Conservation (phyloP, 441 rosid genomes). For the Euphorbia corollata region DNA sequence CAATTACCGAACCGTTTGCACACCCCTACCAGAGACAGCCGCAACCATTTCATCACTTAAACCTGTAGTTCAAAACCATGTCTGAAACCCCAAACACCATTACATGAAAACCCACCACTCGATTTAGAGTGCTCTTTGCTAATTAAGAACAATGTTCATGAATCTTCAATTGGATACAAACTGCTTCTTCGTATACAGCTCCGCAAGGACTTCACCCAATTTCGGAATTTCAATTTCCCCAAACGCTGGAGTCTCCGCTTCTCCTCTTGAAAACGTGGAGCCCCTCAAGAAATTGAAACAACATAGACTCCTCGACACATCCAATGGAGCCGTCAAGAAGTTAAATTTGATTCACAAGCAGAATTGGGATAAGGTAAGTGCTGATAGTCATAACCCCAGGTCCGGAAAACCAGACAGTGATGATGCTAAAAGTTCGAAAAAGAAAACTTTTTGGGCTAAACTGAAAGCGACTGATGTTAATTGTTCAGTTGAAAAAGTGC, state of each 20-base stretch:
- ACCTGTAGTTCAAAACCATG: neutral
- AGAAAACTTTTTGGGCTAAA: slow-evolving; percentile 15
- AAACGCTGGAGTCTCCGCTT: slow-evolving; percentile 24
- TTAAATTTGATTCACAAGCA: slow-evolving; percentile 23
- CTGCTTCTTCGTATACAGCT: slow-evolving; percentile 38
- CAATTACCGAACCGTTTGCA: too few relatives aligned
- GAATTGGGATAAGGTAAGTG: slow-evolving; percentile 17
- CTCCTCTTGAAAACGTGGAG: slow-evolving; percentile 36
- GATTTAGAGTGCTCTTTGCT: neutral
- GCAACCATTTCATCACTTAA: neutral
- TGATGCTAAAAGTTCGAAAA: slow-evolving; percentile 18
- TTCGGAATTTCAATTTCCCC: slow-evolving; percentile 28
- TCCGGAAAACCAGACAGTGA: slow-evolving; percentile 18
- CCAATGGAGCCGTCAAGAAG: slow-evolving; percentile 22
- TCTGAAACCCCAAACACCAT: neutral
- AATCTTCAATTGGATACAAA: slow-evolving; percentile 44
- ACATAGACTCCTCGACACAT: slow-evolving; percentile 28
- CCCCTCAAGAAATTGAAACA: slow-evolving; percentile 26
- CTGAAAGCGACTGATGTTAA: neutral
- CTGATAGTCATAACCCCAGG: slow-evolving; percentile 23
- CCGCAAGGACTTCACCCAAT: slow-evolving; percentile 33
- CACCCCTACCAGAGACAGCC: too few relatives aligned
- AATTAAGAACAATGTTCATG: slow-evolving; percentile 34
- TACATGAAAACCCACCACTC: neutral
- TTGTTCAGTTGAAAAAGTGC: slow-evolving; percentile 29